Conservation (phyloP, 805 yeast species). For the Nakazawaea laoshanensis region DNA sequence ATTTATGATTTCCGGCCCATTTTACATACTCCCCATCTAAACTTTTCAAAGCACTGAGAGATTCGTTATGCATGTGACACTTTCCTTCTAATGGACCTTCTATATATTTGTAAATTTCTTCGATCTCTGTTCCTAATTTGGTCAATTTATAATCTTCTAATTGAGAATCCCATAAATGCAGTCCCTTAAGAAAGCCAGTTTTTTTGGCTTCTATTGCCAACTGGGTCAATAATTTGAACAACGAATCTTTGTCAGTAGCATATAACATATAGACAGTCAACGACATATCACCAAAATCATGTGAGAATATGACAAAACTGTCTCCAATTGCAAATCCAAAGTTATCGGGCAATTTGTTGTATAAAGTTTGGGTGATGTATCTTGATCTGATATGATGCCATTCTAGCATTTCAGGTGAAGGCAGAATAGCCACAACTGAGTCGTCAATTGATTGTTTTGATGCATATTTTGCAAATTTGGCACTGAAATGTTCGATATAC, state of each 20-base stretch:
- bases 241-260: slow-evolving; percentile 9
- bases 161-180: slow-evolving; percentile 19
- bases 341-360: slow-evolving; percentile 4
- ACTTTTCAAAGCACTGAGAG: slow-evolving; percentile 15
- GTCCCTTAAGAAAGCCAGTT: slow-evolving; percentile 11
- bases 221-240: slow-evolving; percentile 11
- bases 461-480: slow-evolving; percentile 5
- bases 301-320: slow-evolving; percentile 15
- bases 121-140: slow-evolving; percentile 6
- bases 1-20: slow-evolving; percentile 19
- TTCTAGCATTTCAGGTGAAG: slow-evolving; percentile 26
- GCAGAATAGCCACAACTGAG: slow-evolving; percentile 25
- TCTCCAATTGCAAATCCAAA: slow-evolving; percentile 10
- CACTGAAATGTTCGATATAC: slow-evolving; percentile 1
- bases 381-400: slow-evolving; percentile 35
- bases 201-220: slow-evolving; percentile 9
- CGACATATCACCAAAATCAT: slow-evolving; percentile 16
- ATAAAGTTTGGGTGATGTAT: slow-evolving; percentile 10
- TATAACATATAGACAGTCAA: slow-evolving; percentile 14
- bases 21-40: slow-evolving; percentile 11
- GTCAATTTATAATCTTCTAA: slow-evolving; percentile 12
- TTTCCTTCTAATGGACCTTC: slow-evolving; percentile 11
- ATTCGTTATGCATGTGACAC: slow-evolving; percentile 12
- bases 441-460: no score
- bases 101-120: slow-evolving; percentile 7